Percentiles rank a stretch among this genome's conserved stretches.
These are phyloP conservation scores for Yamadazyma spencermartinsiae DNA, from an alignment of 1,139 yeast genomes.

Conservation along the genomic window DNA sequence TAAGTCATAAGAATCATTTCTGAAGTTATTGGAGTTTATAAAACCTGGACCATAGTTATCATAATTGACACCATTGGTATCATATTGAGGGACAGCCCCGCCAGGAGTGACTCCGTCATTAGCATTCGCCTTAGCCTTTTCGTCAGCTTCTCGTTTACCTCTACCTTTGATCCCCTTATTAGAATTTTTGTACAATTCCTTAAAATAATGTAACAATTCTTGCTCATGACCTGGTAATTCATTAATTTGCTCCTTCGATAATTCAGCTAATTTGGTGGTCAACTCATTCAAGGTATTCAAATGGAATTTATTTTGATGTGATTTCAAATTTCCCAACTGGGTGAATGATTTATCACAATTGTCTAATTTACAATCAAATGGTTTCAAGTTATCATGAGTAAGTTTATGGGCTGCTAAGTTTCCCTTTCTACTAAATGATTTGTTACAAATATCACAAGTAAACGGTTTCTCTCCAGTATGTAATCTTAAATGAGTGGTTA, in stretches of 20 bases:
- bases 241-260: slow-evolving; percentile 47
- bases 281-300: slow-evolving; percentile 63
- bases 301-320: slow-evolving; percentile 92
- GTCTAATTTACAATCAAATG: slow-evolving; percentile 78
- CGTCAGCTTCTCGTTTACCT: slow-evolving; percentile 50
- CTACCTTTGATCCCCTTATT: slow-evolving; percentile 91
- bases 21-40: slow-evolving; percentile 1
- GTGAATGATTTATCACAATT: slow-evolving; percentile 83
- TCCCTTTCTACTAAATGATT: slow-evolving; percentile 84
- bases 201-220: slow-evolving; percentile 72
- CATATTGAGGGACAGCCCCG: background rate
- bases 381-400: slow-evolving; percentile 79
- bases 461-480: slow-evolving; percentile 95
- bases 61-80: background rate
- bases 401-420: slow-evolving; percentile 82
- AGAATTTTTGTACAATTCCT: slow-evolving; percentile 78
- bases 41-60: slow-evolving; percentile 1
- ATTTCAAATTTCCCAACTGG: slow-evolving; percentile 88
- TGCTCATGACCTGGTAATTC: slow-evolving; percentile 61
- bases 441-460: slow-evolving; percentile 68
- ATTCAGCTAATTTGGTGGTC: slow-evolving; percentile 64
- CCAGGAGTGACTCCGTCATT: background rate
- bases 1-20: slow-evolving; percentile 2
- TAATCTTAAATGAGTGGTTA: slow-evolving; percentile 80
- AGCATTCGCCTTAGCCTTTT: background rate